Evolutionary conservation across 1,284 basidiomycete species (phyloP).

Genomic region (Malassezia pachydermatis): DNA sequence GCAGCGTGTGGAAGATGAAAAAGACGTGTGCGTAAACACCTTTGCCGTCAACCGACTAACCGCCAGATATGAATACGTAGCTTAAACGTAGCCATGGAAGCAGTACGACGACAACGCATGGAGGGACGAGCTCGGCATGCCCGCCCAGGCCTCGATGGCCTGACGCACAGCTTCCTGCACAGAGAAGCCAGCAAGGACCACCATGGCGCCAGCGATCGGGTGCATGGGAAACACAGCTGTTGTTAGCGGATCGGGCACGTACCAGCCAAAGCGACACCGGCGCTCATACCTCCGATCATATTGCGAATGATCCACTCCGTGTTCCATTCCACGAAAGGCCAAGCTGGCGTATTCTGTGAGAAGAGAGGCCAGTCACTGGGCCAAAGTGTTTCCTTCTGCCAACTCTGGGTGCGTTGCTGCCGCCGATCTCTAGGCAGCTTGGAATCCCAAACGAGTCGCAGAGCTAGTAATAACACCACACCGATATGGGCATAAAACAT

Average conservation of each 20-base stretch:
- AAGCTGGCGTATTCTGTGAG: not conserved
- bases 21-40: no score
- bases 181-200: not conserved
- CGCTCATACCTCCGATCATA: constrained; percentile 20
- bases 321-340: constrained; percentile 1
- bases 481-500: constrained; percentile 17
- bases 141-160: no score
- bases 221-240: constrained; percentile 8
- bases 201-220: not conserved
- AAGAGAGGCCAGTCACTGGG: not conserved
- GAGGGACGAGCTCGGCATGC: no score
- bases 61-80: constrained; percentile 36
- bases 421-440: constrained; percentile 1
- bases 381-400: not conserved
- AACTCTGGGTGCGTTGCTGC: not conserved
- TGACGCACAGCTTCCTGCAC: constrained; percentile 5
- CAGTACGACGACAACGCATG: no score
- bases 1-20: constrained; percentile 68
- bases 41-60: no score
- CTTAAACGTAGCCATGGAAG: constrained; percentile 17
- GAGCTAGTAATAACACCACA: constrained; percentile 10
- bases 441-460: constrained; percentile 19
- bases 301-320: constrained; percentile 20
- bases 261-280: constrained; percentile 16
- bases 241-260: not conserved